Conservation (phyloP, 495 filamentous ascomycete genomes). For the Staphylotrichum tortipilum region DNA sequence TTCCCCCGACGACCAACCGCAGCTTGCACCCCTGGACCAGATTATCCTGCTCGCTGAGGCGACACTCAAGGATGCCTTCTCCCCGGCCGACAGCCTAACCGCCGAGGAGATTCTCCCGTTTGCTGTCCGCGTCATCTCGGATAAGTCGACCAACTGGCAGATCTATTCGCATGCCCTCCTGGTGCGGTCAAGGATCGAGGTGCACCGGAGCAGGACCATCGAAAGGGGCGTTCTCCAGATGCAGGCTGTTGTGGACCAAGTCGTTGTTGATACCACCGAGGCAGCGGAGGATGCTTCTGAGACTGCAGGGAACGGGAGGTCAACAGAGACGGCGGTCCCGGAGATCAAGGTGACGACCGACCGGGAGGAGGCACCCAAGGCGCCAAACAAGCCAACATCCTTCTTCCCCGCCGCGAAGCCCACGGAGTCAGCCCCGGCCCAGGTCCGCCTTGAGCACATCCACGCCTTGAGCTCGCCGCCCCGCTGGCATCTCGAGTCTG, state of each 20-base stretch:
- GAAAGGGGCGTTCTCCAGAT: constrained; percentile 88
- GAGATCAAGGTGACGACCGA: constrained; percentile 30
- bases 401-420: constrained; percentile 76
- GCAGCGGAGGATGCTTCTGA: constrained; percentile 9
- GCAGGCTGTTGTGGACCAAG: constrained; percentile 92
- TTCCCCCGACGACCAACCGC: constrained; percentile 71
- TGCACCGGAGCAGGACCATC: constrained; percentile 71
- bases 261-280: constrained; percentile 75
- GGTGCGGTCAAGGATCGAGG: constrained; percentile 80
- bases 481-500: constrained; percentile 87
- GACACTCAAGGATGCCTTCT: constrained; percentile 77
- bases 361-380: constrained; percentile 3
- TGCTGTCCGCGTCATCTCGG: constrained; percentile 76
- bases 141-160: constrained; percentile 94
- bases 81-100: constrained; percentile 74
- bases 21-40: constrained; percentile 70
- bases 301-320: constrained; percentile 3
- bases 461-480: constrained; percentile 75
- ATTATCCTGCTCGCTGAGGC: constrained; percentile 78
- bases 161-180: constrained; percentile 90
- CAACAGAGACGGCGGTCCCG: constrained; percentile 28
- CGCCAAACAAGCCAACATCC: constrained; percentile 44
- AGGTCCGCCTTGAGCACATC: constrained; percentile 71
- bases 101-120: constrained; percentile 89
- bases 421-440: constrained; percentile 65